These are phyloP conservation scores for Fragaria ananassa DNA, from an alignment of 306 rosid genomes.

Conservation along the genomic window DNA sequence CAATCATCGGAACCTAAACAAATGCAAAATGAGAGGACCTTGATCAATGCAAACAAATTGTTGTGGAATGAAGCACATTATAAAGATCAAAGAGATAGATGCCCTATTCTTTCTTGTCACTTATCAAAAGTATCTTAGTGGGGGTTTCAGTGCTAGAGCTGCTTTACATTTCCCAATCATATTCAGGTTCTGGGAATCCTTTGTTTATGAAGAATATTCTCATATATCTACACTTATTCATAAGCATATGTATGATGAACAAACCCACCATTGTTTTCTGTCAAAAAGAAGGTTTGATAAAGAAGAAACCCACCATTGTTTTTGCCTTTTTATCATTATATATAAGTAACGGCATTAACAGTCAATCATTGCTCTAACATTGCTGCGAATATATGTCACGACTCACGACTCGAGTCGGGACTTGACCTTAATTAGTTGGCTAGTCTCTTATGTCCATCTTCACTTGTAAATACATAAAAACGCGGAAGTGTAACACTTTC, in stretches of 20 bases:
- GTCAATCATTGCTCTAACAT: neutral
- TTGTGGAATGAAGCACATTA: neutral
- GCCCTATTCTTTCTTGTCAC: neutral
- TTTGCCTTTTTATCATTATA: neutral
- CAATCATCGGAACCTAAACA: neutral
- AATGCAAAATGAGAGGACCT: neutral
- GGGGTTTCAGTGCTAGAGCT: constrained; percentile 6
- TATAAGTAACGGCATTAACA: neutral
- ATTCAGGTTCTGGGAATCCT: constrained; percentile 1
- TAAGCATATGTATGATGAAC: neutral
- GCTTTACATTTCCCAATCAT: neutral
- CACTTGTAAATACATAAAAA: too few species aligned
- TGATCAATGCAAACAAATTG: neutral
- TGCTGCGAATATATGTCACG: neutral
- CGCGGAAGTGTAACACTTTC: too few species aligned
- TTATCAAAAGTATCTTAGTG: neutral
- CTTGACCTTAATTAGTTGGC: neutral
- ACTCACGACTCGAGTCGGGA: neutral
- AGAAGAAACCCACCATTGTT: neutral
- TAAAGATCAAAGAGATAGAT: constrained; percentile 6
- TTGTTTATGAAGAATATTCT: neutral
- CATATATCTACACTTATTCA: neutral
- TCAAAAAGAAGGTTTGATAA: neutral
- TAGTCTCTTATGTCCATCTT: too few species aligned
- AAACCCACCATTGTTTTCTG: neutral